A percentile compares a stretch with the other conserved stretches of the same genome.
phyloP scores from a whole-genome alignment of 768 basidiomycete species.

The Calocera cornea region DNA sequence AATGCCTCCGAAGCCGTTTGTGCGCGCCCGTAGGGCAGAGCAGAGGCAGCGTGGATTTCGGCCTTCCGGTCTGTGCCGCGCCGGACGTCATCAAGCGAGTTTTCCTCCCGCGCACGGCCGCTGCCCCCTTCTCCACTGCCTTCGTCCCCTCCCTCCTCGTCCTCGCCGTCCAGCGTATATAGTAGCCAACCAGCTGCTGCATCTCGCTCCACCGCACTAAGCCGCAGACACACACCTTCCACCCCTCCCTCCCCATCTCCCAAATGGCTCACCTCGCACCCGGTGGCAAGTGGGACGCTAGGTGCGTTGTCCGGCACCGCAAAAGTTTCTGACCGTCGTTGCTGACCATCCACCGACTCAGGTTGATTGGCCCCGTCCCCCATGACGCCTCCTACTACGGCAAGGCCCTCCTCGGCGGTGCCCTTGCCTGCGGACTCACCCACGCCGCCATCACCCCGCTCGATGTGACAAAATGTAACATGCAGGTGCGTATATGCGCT shows the following conservation, averaged over 20 bases:
- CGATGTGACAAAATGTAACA: conserved; percentile 83
- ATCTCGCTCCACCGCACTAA: background rate
- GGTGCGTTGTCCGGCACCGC: background rate
- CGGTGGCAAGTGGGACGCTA: background rate
- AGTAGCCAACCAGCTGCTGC: background rate
- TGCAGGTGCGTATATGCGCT: conserved; percentile 46
- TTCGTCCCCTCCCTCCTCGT: background rate
- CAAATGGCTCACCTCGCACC: background rate
- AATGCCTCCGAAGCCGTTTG: background rate
- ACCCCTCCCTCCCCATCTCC: background rate
- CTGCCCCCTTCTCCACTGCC: background rate
- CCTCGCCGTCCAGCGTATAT: conserved; percentile 3
- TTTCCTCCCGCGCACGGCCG: background rate
- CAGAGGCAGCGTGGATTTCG: background rate
- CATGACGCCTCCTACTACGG: conserved; percentile 65
- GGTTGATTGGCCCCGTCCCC: conserved; percentile 56
- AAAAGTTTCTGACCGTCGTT: background rate
- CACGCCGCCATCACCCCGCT: conserved; percentile 79
- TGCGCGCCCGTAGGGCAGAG: background rate
- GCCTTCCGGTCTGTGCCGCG: background rate
- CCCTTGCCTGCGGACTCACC: conserved; percentile 73
- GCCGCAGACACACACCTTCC: background rate
- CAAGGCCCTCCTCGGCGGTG: conserved; percentile 81
- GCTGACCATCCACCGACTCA: conserved; percentile 18
- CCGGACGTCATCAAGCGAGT: background rate